These are phyloP conservation scores for Chaetomium fimeti DNA, from an alignment of 495 filamentous ascomycete species.

Conservation along the genomic window DNA sequence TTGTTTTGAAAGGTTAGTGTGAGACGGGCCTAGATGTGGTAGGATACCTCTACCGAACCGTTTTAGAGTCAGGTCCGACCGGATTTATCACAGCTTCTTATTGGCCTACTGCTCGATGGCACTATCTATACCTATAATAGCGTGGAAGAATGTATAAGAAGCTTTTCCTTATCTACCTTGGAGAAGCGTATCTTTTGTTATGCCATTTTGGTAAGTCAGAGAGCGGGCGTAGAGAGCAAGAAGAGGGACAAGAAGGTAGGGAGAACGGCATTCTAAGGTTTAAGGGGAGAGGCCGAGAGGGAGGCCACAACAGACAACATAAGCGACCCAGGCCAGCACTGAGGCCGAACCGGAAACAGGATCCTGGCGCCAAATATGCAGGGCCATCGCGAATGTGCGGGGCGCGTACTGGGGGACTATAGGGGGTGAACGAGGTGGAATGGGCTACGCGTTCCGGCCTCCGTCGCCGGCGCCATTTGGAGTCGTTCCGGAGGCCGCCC, in stretches of 20 bases:
- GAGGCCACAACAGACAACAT: background rate
- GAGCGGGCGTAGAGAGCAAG: background rate
- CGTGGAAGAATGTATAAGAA: background rate
- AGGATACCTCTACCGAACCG: too few species aligned
- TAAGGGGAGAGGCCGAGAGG: background rate
- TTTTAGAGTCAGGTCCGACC: too few species aligned
- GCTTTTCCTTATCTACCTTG: background rate
- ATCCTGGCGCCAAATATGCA: conserved; percentile 12
- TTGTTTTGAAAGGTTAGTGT: too few species aligned
- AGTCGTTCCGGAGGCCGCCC: conserved; percentile 4
- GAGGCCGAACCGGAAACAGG: conserved; percentile 2
- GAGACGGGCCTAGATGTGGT: too few species aligned
- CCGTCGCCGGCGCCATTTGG: conserved; percentile 9
- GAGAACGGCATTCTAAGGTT: background rate
- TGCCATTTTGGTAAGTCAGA: conserved; percentile 5
- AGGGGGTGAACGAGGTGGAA: conserved; percentile 12
- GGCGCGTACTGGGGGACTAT: background rate
- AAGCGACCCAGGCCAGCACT: conserved; percentile 6
- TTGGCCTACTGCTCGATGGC: background rate
- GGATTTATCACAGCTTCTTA: too few species aligned
- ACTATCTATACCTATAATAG: background rate
- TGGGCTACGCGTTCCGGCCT: conserved; percentile 13
- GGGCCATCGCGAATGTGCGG: conserved; percentile 10
- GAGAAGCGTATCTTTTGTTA: conserved; percentile 1
- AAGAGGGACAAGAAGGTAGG: background rate